Base-by-base conservation (phyloP, 2,329 filamentous ascomycete species). In the Penicillium sp. region DNA sequence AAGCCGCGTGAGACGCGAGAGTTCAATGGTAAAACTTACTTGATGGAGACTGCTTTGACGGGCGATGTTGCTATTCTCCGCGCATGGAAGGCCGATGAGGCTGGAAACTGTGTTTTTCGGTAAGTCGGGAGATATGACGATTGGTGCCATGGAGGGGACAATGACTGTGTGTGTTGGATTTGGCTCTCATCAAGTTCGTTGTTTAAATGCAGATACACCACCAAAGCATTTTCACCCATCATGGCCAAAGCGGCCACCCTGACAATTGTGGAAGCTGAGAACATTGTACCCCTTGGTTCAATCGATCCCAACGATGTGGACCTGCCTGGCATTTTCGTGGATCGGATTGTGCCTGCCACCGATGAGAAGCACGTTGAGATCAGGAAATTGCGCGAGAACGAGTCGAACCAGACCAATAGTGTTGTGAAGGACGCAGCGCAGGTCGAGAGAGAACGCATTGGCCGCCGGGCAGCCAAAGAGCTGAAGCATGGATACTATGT, bases 201-300 rank as follows among this genome's bases (percentile, higher is more conserved):
- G 18, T 18, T 18, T 18, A 18, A 8, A 32, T 32, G 40, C 43
- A 69, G 66, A 25, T 84, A 86, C 67, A 85, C 86, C 0, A 88
- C 85, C 29, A 86, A 86, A 65, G 82, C 84, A 0, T 90, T 88
- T 54, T 85, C 82, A 1, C 79, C 81, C 5, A 77, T 88, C 53
- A 88, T 90, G 85, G 88, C 86, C 50, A 90, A 91, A 70, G 88
- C 88, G 0, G 88, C 87, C 0, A 80, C 78, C 41, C 62, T 87
- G 35, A 85, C 87, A 26, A 90, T 94, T 36, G 87, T 93, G 34
- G 88, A 94, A 65, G 88, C 88, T 1, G 88, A 94, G 62, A 78
- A 91, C 53, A 89, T 94, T 50, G 88, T 94, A 45, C 81, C 85
- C 2, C 68, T 82, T 1, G 88, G 88, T 25, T 79, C 81, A 2